Evolutionary conservation across 2,329 filamentous ascomycete species (phyloP).

Genomic region (Coleophoma crateriformis): DNA sequence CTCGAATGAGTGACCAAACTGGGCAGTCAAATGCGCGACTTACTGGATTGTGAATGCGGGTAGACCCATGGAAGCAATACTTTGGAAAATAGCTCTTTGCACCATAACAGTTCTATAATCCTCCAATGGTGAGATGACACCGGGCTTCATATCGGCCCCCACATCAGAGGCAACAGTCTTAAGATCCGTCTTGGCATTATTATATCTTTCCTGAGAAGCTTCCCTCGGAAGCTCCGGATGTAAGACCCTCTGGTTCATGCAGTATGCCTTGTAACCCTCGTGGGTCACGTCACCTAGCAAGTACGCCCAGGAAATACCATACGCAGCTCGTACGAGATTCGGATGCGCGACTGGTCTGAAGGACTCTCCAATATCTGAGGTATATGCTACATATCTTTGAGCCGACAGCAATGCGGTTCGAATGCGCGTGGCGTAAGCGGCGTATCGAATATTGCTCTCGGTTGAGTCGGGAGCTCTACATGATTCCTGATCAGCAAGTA

Average conservation of each 20-base stretch:
- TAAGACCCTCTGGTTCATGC: constrained; percentile 72
- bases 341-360: constrained; percentile 92
- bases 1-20: constrained; percentile 1
- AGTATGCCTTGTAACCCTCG: constrained; percentile 93
- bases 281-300: constrained; percentile 84
- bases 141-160: constrained; percentile 23
- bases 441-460: constrained; percentile 82
- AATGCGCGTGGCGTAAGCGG: constrained; percentile 81
- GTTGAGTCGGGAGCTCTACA: constrained; percentile 66
- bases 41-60: constrained; percentile 66
- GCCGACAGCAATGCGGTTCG: constrained; percentile 84
- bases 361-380: constrained; percentile 91
- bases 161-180: constrained; percentile 6
- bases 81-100: constrained; percentile 86
- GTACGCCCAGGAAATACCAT: constrained; percentile 90
- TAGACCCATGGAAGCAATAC: constrained; percentile 85
- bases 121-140: constrained; percentile 65
- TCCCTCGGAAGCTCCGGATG: constrained; percentile 55
- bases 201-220: constrained; percentile 21
- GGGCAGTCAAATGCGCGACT: constrained; percentile 16
- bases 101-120: constrained; percentile 90
- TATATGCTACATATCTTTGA: constrained; percentile 96
- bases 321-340: constrained; percentile 72
- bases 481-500: constrained; percentile 4
- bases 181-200: constrained; percentile 23